Base-by-base conservation (phyloP, 805 yeast genomes). In the Yarrowia sp. region DNA sequence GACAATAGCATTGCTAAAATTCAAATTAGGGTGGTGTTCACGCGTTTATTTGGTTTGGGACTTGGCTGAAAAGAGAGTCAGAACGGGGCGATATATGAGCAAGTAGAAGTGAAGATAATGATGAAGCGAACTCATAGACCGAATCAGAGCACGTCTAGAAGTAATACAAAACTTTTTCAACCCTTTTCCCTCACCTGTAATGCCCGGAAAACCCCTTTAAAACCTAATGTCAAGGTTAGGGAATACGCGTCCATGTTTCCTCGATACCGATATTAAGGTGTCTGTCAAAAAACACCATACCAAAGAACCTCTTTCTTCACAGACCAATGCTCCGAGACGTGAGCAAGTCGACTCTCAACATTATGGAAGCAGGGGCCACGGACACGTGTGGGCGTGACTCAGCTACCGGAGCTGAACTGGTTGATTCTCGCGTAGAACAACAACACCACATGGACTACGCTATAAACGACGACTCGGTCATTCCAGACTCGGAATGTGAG, bases 401-500 rank as follows among this genome's bases (percentile, higher is more conserved):
- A n/a, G 32, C 32, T 26, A 26, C 32, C 32, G 32, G 32, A 26
- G 32, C 32, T 3, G 32, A 26, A 11, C 15, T 46, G 3, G n/a
- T 15, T 16, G 35, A 22, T 10, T 5, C 52, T 7, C 52, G 35
- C 52, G 50, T n/a, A 3, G 50, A 22, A 3, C 55, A 10, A 35
- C 40, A 10, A 35, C 40, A 32, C 15, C 14, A 50, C 40, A 15
- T 12, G n/a, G 56, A 52, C 56, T 35, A n/a, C 43, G n/a, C 19
- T 84, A 95, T 94, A 77, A 87, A 91, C 84, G 82, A 89, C 80
- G 45, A 53, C 35, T 38, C 59, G 12, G 95, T 92, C 82, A 81
- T 95, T 74, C 82, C 84, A 75, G 89, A 89, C 83, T 87, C 97
- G 71, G 91, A 91, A 84, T 92, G 93, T 89, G 98, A 94, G 86